A percentile compares a stretch with the other conserved stretches of the same genome.
Conservation (phyloP, 1,284 basidiomycete genomes). For the Spongispora temasekensis region DNA sequence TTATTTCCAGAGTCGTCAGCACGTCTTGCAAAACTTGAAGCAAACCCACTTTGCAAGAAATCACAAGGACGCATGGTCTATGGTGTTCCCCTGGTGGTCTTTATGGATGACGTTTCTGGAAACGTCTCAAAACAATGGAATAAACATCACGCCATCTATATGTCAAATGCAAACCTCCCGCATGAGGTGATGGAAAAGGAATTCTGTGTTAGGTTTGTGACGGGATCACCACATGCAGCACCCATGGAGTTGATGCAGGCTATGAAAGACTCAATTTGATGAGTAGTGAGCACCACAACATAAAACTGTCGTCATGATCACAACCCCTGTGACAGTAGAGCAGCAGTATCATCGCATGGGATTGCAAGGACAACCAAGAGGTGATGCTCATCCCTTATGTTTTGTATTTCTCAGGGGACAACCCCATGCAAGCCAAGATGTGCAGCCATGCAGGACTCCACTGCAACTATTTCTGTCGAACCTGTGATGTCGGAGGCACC, state of each 20-base stretch:
- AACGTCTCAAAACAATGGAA: conserved; percentile 38
- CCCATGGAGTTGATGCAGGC: conserved; percentile 27
- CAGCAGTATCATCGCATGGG: conserved; percentile 19
- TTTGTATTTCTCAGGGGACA: conserved; percentile 33
- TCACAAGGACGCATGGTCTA: conserved; percentile 15
- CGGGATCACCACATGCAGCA: conserved; percentile 31
- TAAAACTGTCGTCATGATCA: too few relatives aligned
- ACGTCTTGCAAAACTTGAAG: conserved; percentile 14
- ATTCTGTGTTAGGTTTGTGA: conserved; percentile 30
- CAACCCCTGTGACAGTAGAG: neutral
- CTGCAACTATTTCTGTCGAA: conserved; percentile 34
- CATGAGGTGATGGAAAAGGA: conserved; percentile 31
- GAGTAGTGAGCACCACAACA: neutral
- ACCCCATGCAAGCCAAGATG: conserved; percentile 39
- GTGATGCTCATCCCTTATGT: conserved; percentile 28
- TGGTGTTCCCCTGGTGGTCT: conserved; percentile 21
- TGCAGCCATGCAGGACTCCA: conserved; percentile 33
- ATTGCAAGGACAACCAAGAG: conserved; percentile 19
- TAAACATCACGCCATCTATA: conserved; percentile 29
- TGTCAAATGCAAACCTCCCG: conserved; percentile 26
- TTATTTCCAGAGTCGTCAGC: conserved; percentile 11
- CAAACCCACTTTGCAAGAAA: neutral
- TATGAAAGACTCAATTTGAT: conserved; percentile 25
- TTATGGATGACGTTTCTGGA: conserved; percentile 34
- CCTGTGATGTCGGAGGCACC: conserved; percentile 31